These are phyloP conservation scores for Speleostelium caveatum DNA, from an alignment of 78 protist species.

Conservation along the genomic window DNA sequence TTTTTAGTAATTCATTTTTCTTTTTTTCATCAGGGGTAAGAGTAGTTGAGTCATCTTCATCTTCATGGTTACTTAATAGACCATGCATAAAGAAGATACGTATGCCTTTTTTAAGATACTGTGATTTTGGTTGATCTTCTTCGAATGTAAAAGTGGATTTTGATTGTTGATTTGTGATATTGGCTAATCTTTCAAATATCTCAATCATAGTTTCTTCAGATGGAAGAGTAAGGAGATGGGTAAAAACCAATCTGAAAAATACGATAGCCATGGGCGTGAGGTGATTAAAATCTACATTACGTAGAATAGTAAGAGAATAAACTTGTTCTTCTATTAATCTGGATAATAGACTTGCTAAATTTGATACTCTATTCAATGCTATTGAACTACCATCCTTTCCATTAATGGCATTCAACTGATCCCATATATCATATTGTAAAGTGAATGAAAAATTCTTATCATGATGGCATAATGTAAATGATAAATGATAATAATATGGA, in stretches of 20 bases:
- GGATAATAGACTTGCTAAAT: constrained; percentile 10
- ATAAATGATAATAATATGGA: constrained; percentile 67
- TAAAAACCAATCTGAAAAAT: constrained; percentile 43
- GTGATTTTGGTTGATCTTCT: background rate
- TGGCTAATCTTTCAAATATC: constrained; percentile 44
- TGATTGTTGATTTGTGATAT: constrained; percentile 3
- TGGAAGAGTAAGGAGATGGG: constrained; percentile 15
- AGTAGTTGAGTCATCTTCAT: constrained; percentile 9
- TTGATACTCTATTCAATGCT: background rate
- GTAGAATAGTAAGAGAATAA: constrained; percentile 22
- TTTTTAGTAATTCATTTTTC: background rate
- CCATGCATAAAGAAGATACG: constrained; percentile 52
- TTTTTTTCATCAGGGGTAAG: background rate
- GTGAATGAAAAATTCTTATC: constrained; percentile 35
- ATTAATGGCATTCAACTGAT: constrained; percentile 27
- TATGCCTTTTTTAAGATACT: constrained; percentile 29
- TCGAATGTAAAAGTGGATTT: background rate
- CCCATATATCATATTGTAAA: constrained; percentile 56
- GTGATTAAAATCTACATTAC: constrained; percentile 20
- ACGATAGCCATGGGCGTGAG: constrained; percentile 26
- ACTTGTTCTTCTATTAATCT: constrained; percentile 33
- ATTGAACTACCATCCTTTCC: background rate
- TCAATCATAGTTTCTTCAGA: background rate
- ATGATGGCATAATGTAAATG: constrained; percentile 10
- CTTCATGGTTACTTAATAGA: background rate